These are phyloP conservation scores for Suillus americanus DNA, from an alignment of 768 basidiomycete species.

Conservation along the genomic window DNA sequence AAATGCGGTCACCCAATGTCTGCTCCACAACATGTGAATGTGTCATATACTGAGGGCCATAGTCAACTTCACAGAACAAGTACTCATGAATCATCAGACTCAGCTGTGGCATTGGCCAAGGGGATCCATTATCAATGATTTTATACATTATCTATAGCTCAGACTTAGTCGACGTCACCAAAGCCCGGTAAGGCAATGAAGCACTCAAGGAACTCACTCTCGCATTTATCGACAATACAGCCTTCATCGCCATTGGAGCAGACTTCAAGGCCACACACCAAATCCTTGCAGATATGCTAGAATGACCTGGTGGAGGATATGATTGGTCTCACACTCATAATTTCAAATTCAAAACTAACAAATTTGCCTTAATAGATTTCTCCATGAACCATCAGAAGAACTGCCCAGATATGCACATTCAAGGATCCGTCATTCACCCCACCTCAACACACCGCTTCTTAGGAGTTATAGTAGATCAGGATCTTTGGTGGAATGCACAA, in stretches of 20 bases:
- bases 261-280: accelerated
- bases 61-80: background rate
- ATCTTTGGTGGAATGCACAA: too few species aligned
- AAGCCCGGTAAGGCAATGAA: accelerated
- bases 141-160: background rate
- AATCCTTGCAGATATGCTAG: background rate
- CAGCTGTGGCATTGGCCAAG: background rate
- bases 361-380: conserved; percentile 4
- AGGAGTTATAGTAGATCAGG: too few species aligned
- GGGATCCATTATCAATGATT: background rate
- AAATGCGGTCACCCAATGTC: background rate
- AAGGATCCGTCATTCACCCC: too few species aligned
- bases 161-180: background rate
- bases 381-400: background rate
- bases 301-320: conserved; percentile 10
- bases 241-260: background rate
- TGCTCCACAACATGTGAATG: background rate
- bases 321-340: conserved; percentile 16
- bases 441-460: too few species aligned
- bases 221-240: background rate
- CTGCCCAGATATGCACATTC: too few species aligned
- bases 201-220: background rate
- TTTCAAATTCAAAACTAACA: conserved; percentile 16
- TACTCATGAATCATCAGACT: background rate
- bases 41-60: background rate